Evolutionary conservation across 2,329 filamentous ascomycete species (phyloP).

Genomic region (Passalora sequoiae): DNA sequence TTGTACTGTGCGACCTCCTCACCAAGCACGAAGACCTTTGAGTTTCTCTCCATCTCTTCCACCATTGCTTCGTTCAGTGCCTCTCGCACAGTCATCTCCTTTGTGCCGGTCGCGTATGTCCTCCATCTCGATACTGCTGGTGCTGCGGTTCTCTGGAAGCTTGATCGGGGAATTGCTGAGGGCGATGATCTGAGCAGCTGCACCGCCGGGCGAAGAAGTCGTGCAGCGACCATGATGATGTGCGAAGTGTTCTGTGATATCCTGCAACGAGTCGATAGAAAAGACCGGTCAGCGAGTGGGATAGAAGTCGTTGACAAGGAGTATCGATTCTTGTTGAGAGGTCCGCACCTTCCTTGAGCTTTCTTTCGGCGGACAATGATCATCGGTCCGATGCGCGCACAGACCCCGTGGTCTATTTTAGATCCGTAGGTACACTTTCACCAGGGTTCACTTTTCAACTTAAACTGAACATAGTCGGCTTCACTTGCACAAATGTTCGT

Average conservation of each 20-base stretch:
- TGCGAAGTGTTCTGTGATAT: neutral
- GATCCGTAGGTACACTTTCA: too few relatives aligned
- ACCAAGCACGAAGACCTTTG: slow-evolving; percentile 91
- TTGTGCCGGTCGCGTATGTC: slow-evolving; percentile 61
- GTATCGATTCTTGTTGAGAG: too few relatives aligned
- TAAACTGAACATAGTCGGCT: too few relatives aligned
- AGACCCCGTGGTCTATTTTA: too few relatives aligned
- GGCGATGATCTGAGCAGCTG: slow-evolving; percentile 56
- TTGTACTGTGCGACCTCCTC: slow-evolving; percentile 99
- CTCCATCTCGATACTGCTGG: slow-evolving; percentile 46
- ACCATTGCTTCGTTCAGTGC: slow-evolving; percentile 96
- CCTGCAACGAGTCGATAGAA: neutral
- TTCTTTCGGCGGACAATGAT: too few relatives aligned
- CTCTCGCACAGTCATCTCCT: slow-evolving; percentile 95
- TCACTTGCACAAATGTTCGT: too few relatives aligned
- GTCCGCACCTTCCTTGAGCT: too few relatives aligned
- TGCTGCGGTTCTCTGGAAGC: slow-evolving; percentile 46
- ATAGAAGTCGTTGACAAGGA: too few relatives aligned
- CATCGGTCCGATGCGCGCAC: too few relatives aligned
- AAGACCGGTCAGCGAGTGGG: neutral
- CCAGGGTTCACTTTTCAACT: too few relatives aligned
- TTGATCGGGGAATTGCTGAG: slow-evolving; percentile 48
- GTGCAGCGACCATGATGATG: slow-evolving; percentile 51
- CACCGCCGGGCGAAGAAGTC: slow-evolving; percentile 60
- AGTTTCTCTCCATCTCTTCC: slow-evolving; percentile 90